Base-by-base conservation (phyloP, 2,329 filamentous ascomycete genomes). In the Calonectria multiphialidica region DNA sequence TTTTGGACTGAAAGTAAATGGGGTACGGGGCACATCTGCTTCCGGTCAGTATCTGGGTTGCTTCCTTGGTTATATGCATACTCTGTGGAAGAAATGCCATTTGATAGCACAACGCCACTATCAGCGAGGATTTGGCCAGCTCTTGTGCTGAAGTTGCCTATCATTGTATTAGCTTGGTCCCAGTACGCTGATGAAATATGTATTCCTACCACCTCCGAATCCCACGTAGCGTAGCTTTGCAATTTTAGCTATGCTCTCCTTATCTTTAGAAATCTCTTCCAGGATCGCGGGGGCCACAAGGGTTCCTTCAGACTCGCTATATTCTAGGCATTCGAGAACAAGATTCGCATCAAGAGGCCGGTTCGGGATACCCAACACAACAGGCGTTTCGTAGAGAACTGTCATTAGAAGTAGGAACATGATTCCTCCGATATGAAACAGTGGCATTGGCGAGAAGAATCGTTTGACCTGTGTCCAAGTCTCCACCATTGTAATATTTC, bases 81-180 rank as follows among this genome's bases (percentile, higher is more conserved):
- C 84, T 88, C 86, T 3, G 86, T 88, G 12, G 85, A 80, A 0
- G 82, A 82, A 6, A 88, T 86, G 0, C 81, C 35, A 70, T 86
- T 87, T 12, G 61, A 23, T 6, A 87, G 67, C 0, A 5, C 62
- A 0, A 85, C 80, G 3, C 86, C 85, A 0, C 76, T 74, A 2
- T 82, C 76, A 1, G 82, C 80, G 6, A 88, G 77, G 30, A 74
- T 78, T 61, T 87, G 79, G 3, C 86, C 86, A 1, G 82, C 79
- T 0, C 83, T 81, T 13, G 74, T 76, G 1, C 82, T 76, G 3
- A 88, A 76, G 69, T 83, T 85, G 0, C 85, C 85, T 83, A 49
- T 23, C 25, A 12, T 13, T 2, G 9, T 15, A 47, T 50, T 5
- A 15, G 18, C 13, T 35, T 47, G 10, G 18, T 16, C 30, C 2